A percentile compares a stretch with the other conserved stretches of the same genome.
Evolutionary conservation across 2,329 filamentous ascomycete genomes (phyloP).

Genomic region (Aspergillus ochraceoroseus): DNA sequence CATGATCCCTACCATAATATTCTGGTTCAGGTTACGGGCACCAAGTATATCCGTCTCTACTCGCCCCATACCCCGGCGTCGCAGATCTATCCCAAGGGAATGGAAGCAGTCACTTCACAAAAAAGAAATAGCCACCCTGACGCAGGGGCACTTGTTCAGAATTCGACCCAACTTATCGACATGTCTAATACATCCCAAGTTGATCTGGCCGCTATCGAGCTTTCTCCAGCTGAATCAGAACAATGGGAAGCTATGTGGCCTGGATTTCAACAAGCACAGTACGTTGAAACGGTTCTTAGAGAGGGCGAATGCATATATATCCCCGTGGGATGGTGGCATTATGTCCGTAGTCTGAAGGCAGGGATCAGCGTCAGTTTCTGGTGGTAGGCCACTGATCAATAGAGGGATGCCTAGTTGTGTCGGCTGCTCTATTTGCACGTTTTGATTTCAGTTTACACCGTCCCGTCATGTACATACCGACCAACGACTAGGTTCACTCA

Average conservation of each 20-base stretch:
- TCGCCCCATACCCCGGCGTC: conserved; percentile 56
- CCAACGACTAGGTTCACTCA: too few relatives aligned
- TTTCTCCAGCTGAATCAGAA: conserved; percentile 41
- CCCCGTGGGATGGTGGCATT: conserved; percentile 97
- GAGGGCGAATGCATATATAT: conserved; percentile 85
- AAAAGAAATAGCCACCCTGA: conserved; percentile 3
- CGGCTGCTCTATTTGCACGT: too few relatives aligned
- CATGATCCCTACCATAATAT: conserved; percentile 94
- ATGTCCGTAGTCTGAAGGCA: conserved; percentile 75
- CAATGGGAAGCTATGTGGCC: conserved; percentile 48
- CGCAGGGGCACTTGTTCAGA: background rate
- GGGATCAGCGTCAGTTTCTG: conserved; percentile 97
- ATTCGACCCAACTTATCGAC: conserved; percentile 52
- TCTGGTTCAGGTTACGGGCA: conserved; percentile 79
- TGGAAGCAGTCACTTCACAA: conserved; percentile 30
- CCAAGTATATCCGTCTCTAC: conserved; percentile 89
- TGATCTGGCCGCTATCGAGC: conserved; percentile 68
- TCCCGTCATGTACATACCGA: too few relatives aligned
- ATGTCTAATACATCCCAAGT: conserved; percentile 87
- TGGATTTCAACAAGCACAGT: conserved; percentile 57
- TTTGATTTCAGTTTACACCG: too few relatives aligned
- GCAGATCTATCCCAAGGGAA: conserved; percentile 39
- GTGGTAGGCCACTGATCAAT: conserved; percentile 62
- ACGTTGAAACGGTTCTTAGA: conserved; percentile 69
- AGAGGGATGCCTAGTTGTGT: too few relatives aligned